Conservation (phyloP, 164 flowering plant genomes). For the Nymphaea thermarum region DNA sequence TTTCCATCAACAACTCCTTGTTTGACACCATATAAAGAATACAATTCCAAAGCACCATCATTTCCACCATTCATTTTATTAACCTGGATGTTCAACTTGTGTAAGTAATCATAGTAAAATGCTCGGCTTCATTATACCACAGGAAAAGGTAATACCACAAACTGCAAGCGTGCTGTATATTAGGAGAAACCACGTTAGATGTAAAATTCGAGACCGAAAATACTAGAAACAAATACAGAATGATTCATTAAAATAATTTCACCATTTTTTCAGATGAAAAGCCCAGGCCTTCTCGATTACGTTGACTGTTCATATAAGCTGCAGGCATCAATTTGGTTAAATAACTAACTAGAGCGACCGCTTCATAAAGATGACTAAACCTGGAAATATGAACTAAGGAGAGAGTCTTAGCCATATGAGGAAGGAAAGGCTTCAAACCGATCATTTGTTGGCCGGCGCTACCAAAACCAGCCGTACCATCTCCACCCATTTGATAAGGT, state of each 20-base stretch:
- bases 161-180: too few relatives aligned
- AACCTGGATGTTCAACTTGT: background rate
- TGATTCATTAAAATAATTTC: background rate
- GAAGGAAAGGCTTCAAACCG: background rate
- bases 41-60: background rate
- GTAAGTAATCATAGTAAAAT: background rate
- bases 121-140: background rate
- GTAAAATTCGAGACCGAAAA: background rate
- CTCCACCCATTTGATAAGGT: constrained; percentile 26
- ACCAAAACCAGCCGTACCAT: constrained; percentile 12
- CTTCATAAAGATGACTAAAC: background rate
- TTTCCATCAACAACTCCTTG: background rate
- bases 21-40: too few relatives aligned
- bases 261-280: background rate
- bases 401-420: background rate
- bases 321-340: background rate
- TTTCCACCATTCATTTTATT: background rate
- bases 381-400: background rate
- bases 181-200: background rate
- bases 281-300: background rate
- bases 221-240: background rate
- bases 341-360: background rate
- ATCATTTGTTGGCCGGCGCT: background rate
- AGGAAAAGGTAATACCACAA: background rate
- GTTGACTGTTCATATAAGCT: background rate